These are phyloP conservation scores for Maudiozyma barnettii DNA, from an alignment of 805 yeast species.

Conservation along the genomic window DNA sequence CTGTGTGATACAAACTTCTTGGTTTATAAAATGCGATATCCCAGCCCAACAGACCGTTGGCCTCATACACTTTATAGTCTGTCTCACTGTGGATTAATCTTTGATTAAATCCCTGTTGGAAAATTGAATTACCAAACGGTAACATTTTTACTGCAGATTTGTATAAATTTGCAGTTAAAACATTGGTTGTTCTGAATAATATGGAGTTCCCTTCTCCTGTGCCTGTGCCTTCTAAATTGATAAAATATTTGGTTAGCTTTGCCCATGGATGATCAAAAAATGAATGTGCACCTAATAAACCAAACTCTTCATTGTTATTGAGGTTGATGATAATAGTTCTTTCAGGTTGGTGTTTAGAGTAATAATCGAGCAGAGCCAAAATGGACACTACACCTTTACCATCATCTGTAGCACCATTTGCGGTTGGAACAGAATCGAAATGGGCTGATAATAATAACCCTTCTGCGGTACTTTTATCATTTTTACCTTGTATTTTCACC, in stretches of 20 bases:
- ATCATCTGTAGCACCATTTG: slow-evolving; percentile 84
- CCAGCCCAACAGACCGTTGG: slow-evolving; percentile 67
- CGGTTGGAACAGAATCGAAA: slow-evolving; percentile 81
- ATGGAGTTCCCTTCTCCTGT: slow-evolving; percentile 73
- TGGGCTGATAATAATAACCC: slow-evolving; percentile 78
- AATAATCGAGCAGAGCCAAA: slow-evolving; percentile 56
- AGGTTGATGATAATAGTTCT: slow-evolving; percentile 75
- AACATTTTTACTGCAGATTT: slow-evolving; percentile 41
- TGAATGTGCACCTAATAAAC: slow-evolving; percentile 69
- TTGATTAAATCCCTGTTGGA: slow-evolving; percentile 76
- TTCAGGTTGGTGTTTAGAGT: slow-evolving; percentile 42
- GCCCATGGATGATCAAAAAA: slow-evolving; percentile 71
- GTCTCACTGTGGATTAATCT: slow-evolving; percentile 72
- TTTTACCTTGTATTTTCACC: slow-evolving; percentile 60
- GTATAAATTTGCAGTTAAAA: slow-evolving; percentile 52
- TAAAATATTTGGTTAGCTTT: slow-evolving; percentile 47
- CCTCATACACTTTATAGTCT: slow-evolving; percentile 65
- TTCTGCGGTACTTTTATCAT: slow-evolving; percentile 36
- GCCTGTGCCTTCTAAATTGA: slow-evolving; percentile 89
- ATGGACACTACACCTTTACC: slow-evolving; percentile 82
- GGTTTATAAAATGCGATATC: slow-evolving; percentile 88
- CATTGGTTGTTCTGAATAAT: slow-evolving; percentile 75
- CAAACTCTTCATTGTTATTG: slow-evolving; percentile 86
- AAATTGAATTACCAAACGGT: slow-evolving; percentile 73
- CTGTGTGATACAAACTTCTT: slow-evolving; percentile 74